A percentile compares a stretch with the other conserved stretches of the same genome.
phyloP scores from a whole-genome alignment of 305 asterid genomes.

The Vinca major region DNA sequence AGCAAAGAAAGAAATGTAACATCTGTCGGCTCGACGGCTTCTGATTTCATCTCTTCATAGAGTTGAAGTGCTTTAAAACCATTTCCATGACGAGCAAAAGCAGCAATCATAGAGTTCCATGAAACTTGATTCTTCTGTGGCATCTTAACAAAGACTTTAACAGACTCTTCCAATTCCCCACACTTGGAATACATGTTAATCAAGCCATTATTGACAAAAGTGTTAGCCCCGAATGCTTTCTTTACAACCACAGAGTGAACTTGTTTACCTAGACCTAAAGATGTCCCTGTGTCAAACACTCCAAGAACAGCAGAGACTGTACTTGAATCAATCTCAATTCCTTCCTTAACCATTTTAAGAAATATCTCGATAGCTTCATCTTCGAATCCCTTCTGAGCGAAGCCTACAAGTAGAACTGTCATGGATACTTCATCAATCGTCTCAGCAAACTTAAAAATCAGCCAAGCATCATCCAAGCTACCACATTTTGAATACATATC shows the following conservation, averaged over 20 bases:
- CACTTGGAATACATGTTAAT: conserved; percentile 81
- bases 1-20: conserved; percentile 75
- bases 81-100: conserved; percentile 82
- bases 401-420: conserved; percentile 62
- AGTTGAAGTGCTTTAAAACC: conserved; percentile 44
- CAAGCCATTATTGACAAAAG: conserved; percentile 56
- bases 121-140: conserved; percentile 58
- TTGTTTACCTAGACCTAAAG: conserved; percentile 62
- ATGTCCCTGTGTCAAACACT: conserved; percentile 40
- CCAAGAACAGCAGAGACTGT: conserved; percentile 66
- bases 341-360: conserved; percentile 48
- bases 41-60: conserved; percentile 50
- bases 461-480: conserved; percentile 51
- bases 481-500: conserved; percentile 81
- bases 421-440: conserved; percentile 54
- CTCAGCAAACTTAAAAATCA: conserved; percentile 60
- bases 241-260: conserved; percentile 58
- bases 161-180: conserved; percentile 56
- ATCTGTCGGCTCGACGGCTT: conserved; percentile 54
- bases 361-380: conserved; percentile 66
- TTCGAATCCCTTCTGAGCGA: conserved; percentile 63
- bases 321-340: conserved; percentile 44
- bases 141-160: conserved; percentile 36
- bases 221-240: conserved; percentile 43
- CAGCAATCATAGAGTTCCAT: conserved; percentile 89